Conservation (phyloP, 75 land plant species). For the Cryptomeria japonica region DNA sequence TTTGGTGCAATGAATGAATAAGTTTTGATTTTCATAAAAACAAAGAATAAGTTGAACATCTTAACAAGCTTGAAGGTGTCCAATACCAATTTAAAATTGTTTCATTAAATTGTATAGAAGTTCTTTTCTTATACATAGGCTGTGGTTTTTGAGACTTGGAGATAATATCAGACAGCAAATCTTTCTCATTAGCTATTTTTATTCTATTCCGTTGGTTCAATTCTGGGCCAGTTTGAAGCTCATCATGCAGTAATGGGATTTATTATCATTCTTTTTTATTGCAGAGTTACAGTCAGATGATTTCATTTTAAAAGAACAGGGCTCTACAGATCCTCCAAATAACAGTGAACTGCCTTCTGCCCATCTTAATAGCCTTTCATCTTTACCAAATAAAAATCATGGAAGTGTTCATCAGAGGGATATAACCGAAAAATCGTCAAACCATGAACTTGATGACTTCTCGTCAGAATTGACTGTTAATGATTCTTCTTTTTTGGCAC, state of each 20-base stretch:
- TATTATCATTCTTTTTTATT: background rate
- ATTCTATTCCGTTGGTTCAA: background rate
- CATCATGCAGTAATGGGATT: background rate
- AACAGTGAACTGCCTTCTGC: background rate
- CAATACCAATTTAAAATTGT: background rate
- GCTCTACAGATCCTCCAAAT: background rate
- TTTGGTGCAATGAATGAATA: background rate
- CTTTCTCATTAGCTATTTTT: background rate
- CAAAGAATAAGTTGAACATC: background rate
- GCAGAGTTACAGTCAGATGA: conserved; percentile 2
- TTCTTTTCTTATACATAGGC: background rate
- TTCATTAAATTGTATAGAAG: background rate
- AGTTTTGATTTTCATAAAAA: background rate
- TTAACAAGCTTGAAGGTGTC: background rate
- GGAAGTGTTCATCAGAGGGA: background rate
- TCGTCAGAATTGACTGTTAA: background rate
- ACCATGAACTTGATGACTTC: background rate
- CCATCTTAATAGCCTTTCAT: no score
- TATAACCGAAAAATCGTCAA: background rate
- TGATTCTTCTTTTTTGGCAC: background rate
- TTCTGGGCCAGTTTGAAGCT: background rate
- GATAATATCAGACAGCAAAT: background rate
- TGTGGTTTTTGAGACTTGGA: background rate
- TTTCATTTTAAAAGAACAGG: background rate
- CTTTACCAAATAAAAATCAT: background rate